Base-by-base conservation (phyloP, 78 protist genomes). In the Diacronema lutheri region DNA sequence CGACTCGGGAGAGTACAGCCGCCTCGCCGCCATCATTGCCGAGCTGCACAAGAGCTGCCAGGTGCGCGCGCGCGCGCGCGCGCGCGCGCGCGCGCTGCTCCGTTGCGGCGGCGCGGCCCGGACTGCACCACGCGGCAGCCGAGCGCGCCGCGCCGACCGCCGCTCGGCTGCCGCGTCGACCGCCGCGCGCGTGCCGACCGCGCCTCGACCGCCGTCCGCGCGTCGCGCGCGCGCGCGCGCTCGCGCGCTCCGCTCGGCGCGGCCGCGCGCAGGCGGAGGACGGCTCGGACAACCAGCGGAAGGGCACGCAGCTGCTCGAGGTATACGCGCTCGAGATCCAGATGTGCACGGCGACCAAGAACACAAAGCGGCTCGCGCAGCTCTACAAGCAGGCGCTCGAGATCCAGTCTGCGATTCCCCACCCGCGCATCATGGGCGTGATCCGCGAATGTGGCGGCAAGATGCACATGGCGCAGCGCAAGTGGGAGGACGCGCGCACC, bases 291-390 rank as follows among this genome's bases (percentile, higher is more conserved):
- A 92, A 91, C 64, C 31, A 20, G 44, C 85, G 84, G 71, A 95
- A 92, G 84, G 92, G 95, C 25, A 81, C 95, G 31, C 97, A 96
- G 92, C 88, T 96, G 35, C 90, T 97, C 37, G 98, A 96, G 72
- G 83, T 96, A 35, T 94, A 93, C 92, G 98, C 98, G 6, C 88
- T 97, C 56, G 98, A 97, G 79, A 97, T 97, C 81, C 98, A 96
- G 89, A 88, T 95, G 95, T 85, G 94, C 88, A 95, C 97, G 12
- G 96, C 46, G 33, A 88, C 89, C 46, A 86, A 92, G 81, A 80
- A 97, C 90, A 87, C 68, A 84, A 95, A 96, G 90, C 81, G 83
- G 80, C 92, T 96, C 74, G 88, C 90, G 88, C 91, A 58, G 38
- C 71, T 91, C 60, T 91, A 93, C 84, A 31, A 84, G 60, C 31